A percentile compares a stretch with the other conserved stretches of the same genome.
Conservation (phyloP, 345 rosid species). For the Abelmoschus esculentus region DNA sequence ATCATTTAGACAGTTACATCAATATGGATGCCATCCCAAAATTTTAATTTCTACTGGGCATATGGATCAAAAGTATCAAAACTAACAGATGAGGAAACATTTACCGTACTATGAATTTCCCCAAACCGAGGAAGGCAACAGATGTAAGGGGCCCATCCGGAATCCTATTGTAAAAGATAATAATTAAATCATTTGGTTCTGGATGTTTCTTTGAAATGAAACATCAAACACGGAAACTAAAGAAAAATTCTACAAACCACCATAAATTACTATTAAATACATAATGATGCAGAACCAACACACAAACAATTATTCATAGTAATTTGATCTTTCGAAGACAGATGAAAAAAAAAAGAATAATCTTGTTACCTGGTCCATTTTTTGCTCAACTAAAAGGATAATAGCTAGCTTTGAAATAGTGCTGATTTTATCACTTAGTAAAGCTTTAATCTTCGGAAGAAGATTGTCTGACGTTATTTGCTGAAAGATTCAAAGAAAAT, state of each 20-base stretch:
- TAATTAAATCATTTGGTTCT: slow-evolving; percentile 1
- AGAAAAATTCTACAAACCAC: background rate
- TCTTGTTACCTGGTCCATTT: slow-evolving; percentile 41
- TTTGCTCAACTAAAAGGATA: slow-evolving; percentile 42
- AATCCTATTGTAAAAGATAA: slow-evolving; percentile 34
- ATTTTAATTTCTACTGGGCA: background rate
- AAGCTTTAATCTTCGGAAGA: slow-evolving; percentile 34
- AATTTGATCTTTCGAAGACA: background rate
- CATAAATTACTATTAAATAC: background rate
- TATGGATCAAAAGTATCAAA: slow-evolving; percentile 3
- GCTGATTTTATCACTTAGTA: slow-evolving; percentile 38
- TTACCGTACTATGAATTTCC: slow-evolving; percentile 66
- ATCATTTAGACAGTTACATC: background rate
- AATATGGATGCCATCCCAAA: background rate
- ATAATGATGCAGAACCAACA: background rate
- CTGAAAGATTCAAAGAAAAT: slow-evolving; percentile 33
- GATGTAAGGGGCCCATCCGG: slow-evolving; percentile 68
- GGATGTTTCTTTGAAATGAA: slow-evolving; percentile 3
- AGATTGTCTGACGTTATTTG: slow-evolving; percentile 58
- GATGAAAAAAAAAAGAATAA: background rate
- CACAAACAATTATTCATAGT: background rate
- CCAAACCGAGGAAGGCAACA: slow-evolving; percentile 53
- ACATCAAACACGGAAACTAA: background rate
- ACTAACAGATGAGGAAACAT: background rate
- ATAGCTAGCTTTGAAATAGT: slow-evolving; percentile 56